Evolutionary conservation across 2,329 filamentous ascomycete genomes (phyloP), one percentile per base, ranked within the genome.

Genomic region (Anthostomella pinea): DNA sequence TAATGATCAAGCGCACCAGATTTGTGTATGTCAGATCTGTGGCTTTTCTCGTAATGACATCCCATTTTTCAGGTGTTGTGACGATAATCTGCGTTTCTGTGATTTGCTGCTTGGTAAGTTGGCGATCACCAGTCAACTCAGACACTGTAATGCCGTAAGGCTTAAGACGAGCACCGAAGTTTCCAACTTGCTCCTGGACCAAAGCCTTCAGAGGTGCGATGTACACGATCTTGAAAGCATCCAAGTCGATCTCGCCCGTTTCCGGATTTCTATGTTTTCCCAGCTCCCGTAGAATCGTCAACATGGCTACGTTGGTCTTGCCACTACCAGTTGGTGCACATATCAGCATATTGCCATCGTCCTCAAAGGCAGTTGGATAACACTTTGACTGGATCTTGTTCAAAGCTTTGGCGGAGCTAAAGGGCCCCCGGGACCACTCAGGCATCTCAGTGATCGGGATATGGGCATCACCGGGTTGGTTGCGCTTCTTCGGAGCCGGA

Each of bases 291-390:
- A 98, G 75, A 57, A 98, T 97, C 2, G 91, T 84, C 46, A 98
- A 73, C 91, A 98, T 97, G 26, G 91, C 91, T 33, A 98, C 93
- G 57, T 98, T 98, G 2, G 93, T 98, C 69, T 98, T 98, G 59
- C 93, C 93, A 60, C 89, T 95, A 50, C 93, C 93, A 32, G 93
- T 98, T 2, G 93, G 93, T 6, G 93, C 94, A 62, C 93, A 98
- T 57, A 98, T 85, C 38, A 98, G 83, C 87, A 98, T 89, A 60
- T 98, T 98, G 20, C 89, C 91, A 58, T 98, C 94, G 43, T 91
- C 86, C 42, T 88, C 77, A 57, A 98, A 98, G 1, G 93, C 93
- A 3, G 86, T 81, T 2, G 88, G 86, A 58, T 81, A 98, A 60
- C 91, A 97, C 62, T 85, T 90, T 3, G 91, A 93, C 66, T 98